Evolutionary conservation across 2,329 filamentous ascomycete species (phyloP), one percentile per base, ranked within the genome.

Genomic region (Akanthomyces lecanii): DNA sequence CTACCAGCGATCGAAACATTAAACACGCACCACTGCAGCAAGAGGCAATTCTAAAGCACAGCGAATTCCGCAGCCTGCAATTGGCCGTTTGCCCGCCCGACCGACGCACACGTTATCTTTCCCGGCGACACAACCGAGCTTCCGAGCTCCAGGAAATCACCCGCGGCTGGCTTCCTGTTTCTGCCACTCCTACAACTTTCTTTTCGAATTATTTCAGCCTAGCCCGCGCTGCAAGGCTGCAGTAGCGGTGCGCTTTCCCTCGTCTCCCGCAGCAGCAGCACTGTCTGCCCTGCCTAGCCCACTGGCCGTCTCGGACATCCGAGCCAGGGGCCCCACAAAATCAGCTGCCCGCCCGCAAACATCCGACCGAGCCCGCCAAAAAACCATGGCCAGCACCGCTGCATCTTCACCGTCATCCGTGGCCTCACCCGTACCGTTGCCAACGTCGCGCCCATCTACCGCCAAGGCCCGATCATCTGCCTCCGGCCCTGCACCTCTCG

Each of bases 381-480:
- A 16, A 51, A 54, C 64, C 69, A 55, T 67, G 61, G 45, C 67
- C 53, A 63, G 69, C 62, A 59, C 64, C n/a, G 61, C 67, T 64
- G 38, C 57, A 51, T 64, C 65, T 30, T 62, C 68, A 63, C 63
- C 67, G 40, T 64, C 67, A 23, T 63, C 66, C 58, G 57, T 65
- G 45, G 65, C 65, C 66, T 69, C 65, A 62, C 69, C 63, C 65
- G 72, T 68, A 63, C 71, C 61, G 66, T 42, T 65, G 56, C 67
- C 61, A 65, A 67, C 56, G 30, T 61, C 55, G 30, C 62, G 57
- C n/a, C 63, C 57, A 25, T 44, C 62, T 12, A 55, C 51, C 23
- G 28, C 62, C 28, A 42, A 56, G 45, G 21, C 62, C 25, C 12
- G 51, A 18, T 44, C 62, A 33, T 55, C 42, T 23, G n/a, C 45